Conservation (phyloP, 2,329 filamentous ascomycete species). For the Phoma sp. region DNA sequence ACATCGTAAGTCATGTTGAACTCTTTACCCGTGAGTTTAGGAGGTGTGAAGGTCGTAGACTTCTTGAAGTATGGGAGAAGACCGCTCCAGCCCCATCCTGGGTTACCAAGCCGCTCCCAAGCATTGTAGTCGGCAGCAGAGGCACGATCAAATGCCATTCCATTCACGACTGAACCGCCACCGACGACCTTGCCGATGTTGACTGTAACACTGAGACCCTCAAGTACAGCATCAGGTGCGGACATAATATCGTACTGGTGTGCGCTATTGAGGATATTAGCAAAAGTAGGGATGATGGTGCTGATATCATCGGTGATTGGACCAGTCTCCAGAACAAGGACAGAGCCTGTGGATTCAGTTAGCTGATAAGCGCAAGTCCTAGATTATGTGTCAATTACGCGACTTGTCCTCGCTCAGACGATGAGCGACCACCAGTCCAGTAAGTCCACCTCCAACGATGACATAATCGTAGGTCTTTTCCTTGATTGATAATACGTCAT, state of each 20-base stretch:
- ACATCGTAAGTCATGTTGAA: slow-evolving; percentile 9
- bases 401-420: slow-evolving; percentile 26
- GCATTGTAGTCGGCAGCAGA: slow-evolving; percentile 52
- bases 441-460: slow-evolving; percentile 33
- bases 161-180: slow-evolving; percentile 29
- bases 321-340: slow-evolving; percentile 32
- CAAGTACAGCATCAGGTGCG: slow-evolving; percentile 26
- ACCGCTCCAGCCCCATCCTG: slow-evolving; percentile 61
- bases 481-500: slow-evolving; percentile 2
- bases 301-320: slow-evolving; percentile 16
- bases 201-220: slow-evolving; percentile 25
- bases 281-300: slow-evolving; percentile 21
- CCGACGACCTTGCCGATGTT: slow-evolving; percentile 37
- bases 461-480: slow-evolving; percentile 30
- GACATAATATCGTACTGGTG: slow-evolving; percentile 23
- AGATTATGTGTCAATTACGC: slow-evolving; percentile 4
- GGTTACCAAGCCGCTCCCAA: slow-evolving; percentile 64
- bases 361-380: background rate
- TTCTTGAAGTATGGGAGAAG: slow-evolving; percentile 48
- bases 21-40: background rate
- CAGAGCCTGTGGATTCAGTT: slow-evolving; percentile 13
- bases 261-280: slow-evolving; percentile 18
- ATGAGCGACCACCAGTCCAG: slow-evolving; percentile 30
- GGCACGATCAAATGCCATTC: slow-evolving; percentile 43
- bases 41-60: slow-evolving; percentile 11